Evolutionary conservation across 2,329 filamentous ascomycete species (phyloP), one percentile per base, ranked within the genome.

Genomic region (Paecilomyces dactylethromorphus): DNA sequence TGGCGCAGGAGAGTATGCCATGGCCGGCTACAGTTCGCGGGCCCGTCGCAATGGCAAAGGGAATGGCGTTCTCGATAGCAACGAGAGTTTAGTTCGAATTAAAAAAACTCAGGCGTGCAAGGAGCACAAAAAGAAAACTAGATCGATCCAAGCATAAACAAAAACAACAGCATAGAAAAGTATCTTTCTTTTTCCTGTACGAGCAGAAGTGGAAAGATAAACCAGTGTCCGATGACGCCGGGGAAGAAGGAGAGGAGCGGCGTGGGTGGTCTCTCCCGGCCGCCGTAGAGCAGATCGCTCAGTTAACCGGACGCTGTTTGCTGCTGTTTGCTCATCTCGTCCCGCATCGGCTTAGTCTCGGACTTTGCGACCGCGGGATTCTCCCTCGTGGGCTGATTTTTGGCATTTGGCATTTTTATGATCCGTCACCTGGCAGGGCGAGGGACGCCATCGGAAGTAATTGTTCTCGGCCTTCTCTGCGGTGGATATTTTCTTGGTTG

Each of bases 1-100:
- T 18, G 72, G 71, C n/a, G 70, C 69, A 13, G 73, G 74, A 7
- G 74, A 76, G 62, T 76, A 75, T 26, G 73, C 73, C 74, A 77
- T 77, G 54, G 57, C 57, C 56, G 35, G 31, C 54, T 29, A 39
- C 55, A 55, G 54, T 53, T 29, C 52, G 58, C 22, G 26, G 26
- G 50, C 50, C 21, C 26, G 50, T 52, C 50, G 50, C 50, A 29
- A 52, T 18, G 50, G 50, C 21, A 2, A 52, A 12, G 50, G n/a
- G 22, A 21, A 29, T 21, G 13, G 18, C 8, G 7, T 50, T 50
- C 24, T 26, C 21, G 10, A 4, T 11, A 29, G 21, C 13, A 15
- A 13, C 13, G 26, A 24, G 13, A 22, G 13, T 15, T 10, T 15
- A 3, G 21, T 24, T 29, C 22, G 12, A 22, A 24, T 3, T 21